A percentile compares a stretch with the other conserved stretches of the same genome.
Conservation (phyloP, 306 rosid species). For the Senna siamea region DNA sequence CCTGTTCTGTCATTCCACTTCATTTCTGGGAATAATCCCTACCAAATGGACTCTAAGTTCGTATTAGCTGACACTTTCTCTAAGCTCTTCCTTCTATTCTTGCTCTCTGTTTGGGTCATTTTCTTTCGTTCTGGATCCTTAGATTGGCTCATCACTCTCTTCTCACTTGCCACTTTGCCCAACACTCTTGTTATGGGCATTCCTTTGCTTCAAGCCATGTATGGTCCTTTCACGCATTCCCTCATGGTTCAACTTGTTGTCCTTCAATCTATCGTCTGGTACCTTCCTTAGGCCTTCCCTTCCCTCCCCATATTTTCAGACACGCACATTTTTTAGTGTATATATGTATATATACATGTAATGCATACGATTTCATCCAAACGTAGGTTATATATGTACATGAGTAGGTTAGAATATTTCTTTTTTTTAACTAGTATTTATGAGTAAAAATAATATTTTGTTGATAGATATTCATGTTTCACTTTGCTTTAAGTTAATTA, state of each 20-base stretch:
- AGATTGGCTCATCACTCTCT: constrained; percentile 88
- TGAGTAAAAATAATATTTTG: too few relatives aligned
- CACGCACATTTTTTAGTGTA: too few relatives aligned
- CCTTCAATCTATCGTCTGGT: constrained; percentile 90
- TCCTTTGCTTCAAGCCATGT: constrained; percentile 88
- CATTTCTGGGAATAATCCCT: constrained; percentile 77
- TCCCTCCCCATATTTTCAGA: too few relatives aligned
- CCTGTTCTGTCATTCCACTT: constrained; percentile 90
- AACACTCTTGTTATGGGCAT: constrained; percentile 93
- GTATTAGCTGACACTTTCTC: constrained; percentile 76
- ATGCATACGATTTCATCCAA: too few relatives aligned
- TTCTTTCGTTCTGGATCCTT: constrained; percentile 58
- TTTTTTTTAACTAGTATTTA: too few relatives aligned
- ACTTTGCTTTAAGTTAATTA: too few relatives aligned
- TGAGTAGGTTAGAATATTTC: too few relatives aligned
- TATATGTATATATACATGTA: background rate
- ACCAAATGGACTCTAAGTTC: constrained; percentile 73
- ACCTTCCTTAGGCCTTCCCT: too few relatives aligned
- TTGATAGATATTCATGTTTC: too few relatives aligned
- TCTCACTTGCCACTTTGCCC: constrained; percentile 78
- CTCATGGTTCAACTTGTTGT: constrained; percentile 91
- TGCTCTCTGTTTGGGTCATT: constrained; percentile 56
- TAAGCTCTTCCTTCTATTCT: constrained; percentile 55
- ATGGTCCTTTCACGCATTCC: constrained; percentile 67
- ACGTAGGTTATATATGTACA: too few relatives aligned